Evolutionary conservation across 2,329 filamentous ascomycete species (phyloP).

Genomic region (Sporothrix brunneoviolacea): DNA sequence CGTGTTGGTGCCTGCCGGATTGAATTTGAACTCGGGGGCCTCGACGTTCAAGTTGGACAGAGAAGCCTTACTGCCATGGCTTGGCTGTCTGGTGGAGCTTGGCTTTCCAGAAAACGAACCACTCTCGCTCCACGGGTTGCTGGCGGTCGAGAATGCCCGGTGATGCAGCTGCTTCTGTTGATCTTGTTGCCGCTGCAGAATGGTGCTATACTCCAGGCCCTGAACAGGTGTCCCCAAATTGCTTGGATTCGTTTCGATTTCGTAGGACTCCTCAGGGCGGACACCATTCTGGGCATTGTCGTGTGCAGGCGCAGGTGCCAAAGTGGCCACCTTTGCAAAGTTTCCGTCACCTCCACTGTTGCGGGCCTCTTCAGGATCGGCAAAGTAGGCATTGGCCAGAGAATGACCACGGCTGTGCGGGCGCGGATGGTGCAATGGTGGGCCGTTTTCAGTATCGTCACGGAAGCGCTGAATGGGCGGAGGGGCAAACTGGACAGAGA

Average conservation of each 20-base stretch:
- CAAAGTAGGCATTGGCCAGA: conserved; percentile 59
- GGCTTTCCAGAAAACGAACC: conserved; percentile 33
- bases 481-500: conserved; percentile 39
- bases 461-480: conserved; percentile 45
- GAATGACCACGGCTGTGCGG: conserved; percentile 70
- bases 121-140: conserved; percentile 58
- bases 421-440: conserved; percentile 62
- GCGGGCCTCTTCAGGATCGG: conserved; percentile 45
- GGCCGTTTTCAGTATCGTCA: conserved; percentile 45
- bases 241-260: conserved; percentile 69
- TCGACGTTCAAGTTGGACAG: conserved; percentile 79
- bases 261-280: conserved; percentile 48
- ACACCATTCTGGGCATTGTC: conserved; percentile 30
- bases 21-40: conserved; percentile 83
- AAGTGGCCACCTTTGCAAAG: conserved; percentile 30
- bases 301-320: conserved; percentile 13
- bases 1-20: conserved; percentile 43
- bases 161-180: conserved; percentile 41
- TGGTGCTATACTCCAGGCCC: conserved; percentile 39
- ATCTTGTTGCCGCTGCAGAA: conserved; percentile 42
- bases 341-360: conserved; percentile 32
- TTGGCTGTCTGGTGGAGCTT: conserved; percentile 35
- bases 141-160: conserved; percentile 48
- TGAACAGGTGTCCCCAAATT: conserved; percentile 60
- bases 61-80: conserved; percentile 63